Evolutionary conservation across 768 basidiomycete genomes (phyloP), one percentile per base, ranked within the genome.

Genomic region (Pleurotus citrinopileatus): DNA sequence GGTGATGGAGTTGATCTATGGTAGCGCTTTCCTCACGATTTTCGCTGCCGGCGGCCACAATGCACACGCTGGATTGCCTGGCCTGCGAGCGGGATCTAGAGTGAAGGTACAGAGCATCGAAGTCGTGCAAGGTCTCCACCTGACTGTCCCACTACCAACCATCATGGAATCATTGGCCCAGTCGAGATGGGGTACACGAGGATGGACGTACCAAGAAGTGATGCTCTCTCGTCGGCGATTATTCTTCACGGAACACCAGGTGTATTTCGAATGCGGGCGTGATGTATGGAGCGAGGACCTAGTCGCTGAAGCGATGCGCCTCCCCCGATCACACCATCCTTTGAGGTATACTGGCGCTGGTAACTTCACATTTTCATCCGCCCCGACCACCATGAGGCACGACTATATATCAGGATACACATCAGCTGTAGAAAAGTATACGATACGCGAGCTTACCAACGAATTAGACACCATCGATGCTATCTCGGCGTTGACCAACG

Each of bases 401-500:
- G 43, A 44, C 10, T 44, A 22, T 22, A 44, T 17, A 2, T 28
- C 34, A 2, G 48, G 48, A 13, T 51, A 51, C 34, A 23, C 34
- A 10, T 17, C 2, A 5, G 48, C 34, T 5, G 34, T 36, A 2
- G 28, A 32, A 13, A 15, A 37, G 27, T 51, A 51, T 17, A 38
- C 48, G 1, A 9, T 36, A 2, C 48, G 48, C 6, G 23, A 34
- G 20, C 34, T 51, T 9, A 51, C 48, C 4, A 51, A 51, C 12
- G 48, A 51, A 25, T 37, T 19, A 3, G 48, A 51, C 8, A 20
- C 48, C 12, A 25, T 51, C n/a, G 48, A 51, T 23, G 48, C 48
- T 10, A 37, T 51, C 20, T 51, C 48, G 22, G 48, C 48, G 19
- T 23, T 51, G 34, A 51, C 48, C 7, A 51, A n/a, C n/a, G 48